Evolutionary conservation across 495 filamentous ascomycete species (phyloP), one percentile per base, ranked within the genome.

Genomic region (Aspergillus cristatus): DNA sequence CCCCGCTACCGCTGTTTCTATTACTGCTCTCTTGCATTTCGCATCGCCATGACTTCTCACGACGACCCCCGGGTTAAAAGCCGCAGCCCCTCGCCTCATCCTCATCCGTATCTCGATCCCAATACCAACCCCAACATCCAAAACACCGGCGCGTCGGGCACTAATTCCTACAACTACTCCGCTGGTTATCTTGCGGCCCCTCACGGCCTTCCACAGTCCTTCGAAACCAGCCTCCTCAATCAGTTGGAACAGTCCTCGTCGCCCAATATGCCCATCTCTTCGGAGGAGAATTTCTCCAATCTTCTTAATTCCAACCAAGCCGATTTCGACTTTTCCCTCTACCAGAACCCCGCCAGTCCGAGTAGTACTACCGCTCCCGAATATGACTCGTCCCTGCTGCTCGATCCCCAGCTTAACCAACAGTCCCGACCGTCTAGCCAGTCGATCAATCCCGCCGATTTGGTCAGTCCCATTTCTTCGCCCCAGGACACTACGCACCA

Each of bases 391-490:
- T 60, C 63, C 14, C 43, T 62, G 17, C 40, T 74, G 46, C 45
- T 74, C 15, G 68, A 74, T 40, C 62, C 66, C n/a, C 65, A 67
- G 41, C 54, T 64, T 46, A 60, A 66, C 14, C 42, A 51, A 24
- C 48, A 54, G 25, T 46, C 55, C 8, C 64, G 70, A 45, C 49
- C 63, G 3, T 46, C 50, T 37, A 62, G 68, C 41, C 67, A 70
- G 41, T 66, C 66, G 0, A 62, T 80, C 42, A 74, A 81, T 34
- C 79, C 79, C 24, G 73, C 72, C 37, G 73, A 81, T 45, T 66
- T 86, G 38, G 72, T 84, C 60, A 78, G 75, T 58, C 79, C 81
- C 53, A 83, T 85, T 65, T 70, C 81, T 34, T 76, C 79, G 24
- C 70, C 79, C 11, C 83, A 83, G 53, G 64, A 73, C 20, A n/a